Conservation (phyloP, 1,284 basidiomycete genomes). For the Hymenochaete sp. region DNA sequence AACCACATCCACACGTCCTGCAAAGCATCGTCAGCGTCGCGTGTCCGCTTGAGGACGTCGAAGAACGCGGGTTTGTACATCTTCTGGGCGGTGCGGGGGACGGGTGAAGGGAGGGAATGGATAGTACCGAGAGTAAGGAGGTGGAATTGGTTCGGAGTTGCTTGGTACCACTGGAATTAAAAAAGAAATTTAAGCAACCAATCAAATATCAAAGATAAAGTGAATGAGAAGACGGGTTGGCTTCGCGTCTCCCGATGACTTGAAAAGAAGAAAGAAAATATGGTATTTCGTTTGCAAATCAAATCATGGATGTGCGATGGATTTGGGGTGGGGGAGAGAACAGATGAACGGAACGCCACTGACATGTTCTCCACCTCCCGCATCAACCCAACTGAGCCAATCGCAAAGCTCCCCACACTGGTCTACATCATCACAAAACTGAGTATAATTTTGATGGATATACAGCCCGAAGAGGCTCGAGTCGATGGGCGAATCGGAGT, state of each 20-base stretch:
- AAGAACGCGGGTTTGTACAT: constrained; percentile 73
- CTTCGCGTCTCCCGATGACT: too few relatives aligned
- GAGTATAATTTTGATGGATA: constrained; percentile 87
- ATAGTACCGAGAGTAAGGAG: constrained; percentile 70
- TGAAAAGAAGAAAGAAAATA: constrained; percentile 8
- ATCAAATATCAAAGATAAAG: too few relatives aligned
- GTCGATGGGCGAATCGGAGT: constrained; percentile 86
- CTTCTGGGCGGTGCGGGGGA: constrained; percentile 69
- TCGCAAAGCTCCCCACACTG: constrained; percentile 69
- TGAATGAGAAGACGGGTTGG: too few relatives aligned
- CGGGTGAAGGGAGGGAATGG: constrained; percentile 80
- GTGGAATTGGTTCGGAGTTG: constrained; percentile 82
- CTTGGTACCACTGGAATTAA: constrained; percentile 54
- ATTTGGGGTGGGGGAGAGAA: not conserved
- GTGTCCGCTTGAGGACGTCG: constrained; percentile 43
- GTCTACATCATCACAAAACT: constrained; percentile 75
- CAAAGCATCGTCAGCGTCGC: constrained; percentile 50
- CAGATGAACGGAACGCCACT: constrained; percentile 25
- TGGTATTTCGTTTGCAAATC: too few relatives aligned
- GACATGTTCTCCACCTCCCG: constrained; percentile 67
- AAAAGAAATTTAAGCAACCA: too few relatives aligned
- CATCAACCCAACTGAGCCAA: constrained; percentile 75
- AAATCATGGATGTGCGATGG: too few relatives aligned
- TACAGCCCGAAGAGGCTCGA: constrained; percentile 83
- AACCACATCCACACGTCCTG: constrained; percentile 53